Base-by-base conservation (phyloP, 306 rosid species). In the Cicer bijugum region DNA sequence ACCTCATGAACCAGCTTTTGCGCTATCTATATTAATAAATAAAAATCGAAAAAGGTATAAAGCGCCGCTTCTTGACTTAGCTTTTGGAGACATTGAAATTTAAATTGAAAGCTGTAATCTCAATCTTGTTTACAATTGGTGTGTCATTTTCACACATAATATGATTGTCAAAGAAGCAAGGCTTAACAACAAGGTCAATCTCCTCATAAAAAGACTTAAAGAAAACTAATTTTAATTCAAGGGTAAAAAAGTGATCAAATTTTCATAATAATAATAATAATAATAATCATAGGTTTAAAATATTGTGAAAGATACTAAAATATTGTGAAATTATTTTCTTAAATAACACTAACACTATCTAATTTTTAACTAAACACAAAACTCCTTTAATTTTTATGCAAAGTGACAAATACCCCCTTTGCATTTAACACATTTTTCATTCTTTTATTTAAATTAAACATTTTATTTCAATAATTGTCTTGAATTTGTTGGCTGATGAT, bases 61-160 rank as follows among this genome's bases (percentile, higher is more conserved):
- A 69, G 56, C 83, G 77, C 85, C 83, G 83, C 39, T 84, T 78
- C 60, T 65, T 81, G 85, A 69, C 83, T 70, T 84, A 6, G 69
- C 87, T 78, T 75, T 84, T 70, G 53, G 76, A 66, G 83, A 84
- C 88, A 69, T 19, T 61, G 58, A 77, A 62, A 77, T 17, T 17
- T 0, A 17, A 17, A 17, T 55, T 80, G 57, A 77, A 77, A 57
- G 53, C 56, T 48, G 56, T 50, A 65, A 6, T 64, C 67, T 48
- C 69, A 50, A 20, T 2, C 71, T 65, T 63, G 33, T 67, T 14
- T 23, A 39, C 77, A 72, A 71, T 53, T 68, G 6, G 45, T 71
- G 58, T 51, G 35, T 7, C 38, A 48, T 59, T 79, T 75, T 79
- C 76, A 35, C 73, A 43, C 63, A 2, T 52, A 33, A 20, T 66